A percentile compares a stretch with the other conserved stretches of the same genome.
Evolutionary conservation across 169 alveolate genomes (phyloP).

Genomic region (Cryptosporidium sp.): DNA sequence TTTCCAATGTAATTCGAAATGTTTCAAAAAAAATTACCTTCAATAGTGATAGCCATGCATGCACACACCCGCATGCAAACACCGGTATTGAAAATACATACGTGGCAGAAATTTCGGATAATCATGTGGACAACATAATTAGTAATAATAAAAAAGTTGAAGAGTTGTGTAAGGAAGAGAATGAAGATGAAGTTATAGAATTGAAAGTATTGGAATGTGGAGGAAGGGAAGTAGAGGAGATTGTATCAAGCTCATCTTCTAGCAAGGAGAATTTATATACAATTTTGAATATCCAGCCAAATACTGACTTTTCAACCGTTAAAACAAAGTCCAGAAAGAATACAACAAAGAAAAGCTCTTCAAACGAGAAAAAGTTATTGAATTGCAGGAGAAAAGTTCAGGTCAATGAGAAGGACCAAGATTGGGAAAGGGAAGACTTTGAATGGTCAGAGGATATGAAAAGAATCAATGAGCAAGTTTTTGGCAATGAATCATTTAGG

Average conservation of each 20-base stretch:
- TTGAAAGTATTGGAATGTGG: not conserved
- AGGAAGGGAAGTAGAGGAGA: not conserved
- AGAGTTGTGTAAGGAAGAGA: not conserved
- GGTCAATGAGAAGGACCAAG: constrained; percentile 26
- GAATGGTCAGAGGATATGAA: constrained; percentile 80
- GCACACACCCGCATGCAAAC: constrained; percentile 20
- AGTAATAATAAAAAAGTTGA: not conserved
- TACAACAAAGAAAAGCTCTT: not conserved
- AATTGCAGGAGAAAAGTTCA: not conserved
- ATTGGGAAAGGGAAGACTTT: constrained; percentile 77
- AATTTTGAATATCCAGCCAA: not conserved
- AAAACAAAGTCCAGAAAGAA: constrained; percentile 6
- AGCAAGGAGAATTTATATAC: constrained; percentile 31
- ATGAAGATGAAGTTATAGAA: not conserved
- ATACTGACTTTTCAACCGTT: not conserved
- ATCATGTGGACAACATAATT: not conserved
- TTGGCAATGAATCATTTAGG: constrained; percentile 85
- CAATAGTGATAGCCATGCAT: not conserved
- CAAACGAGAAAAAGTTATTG: not conserved
- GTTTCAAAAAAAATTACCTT: constrained; percentile 16
- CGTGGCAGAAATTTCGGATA: constrained; percentile 6
- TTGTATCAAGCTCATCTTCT: not conserved
- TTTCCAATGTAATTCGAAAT: constrained; percentile 6
- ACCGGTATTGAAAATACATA: constrained; percentile 17
- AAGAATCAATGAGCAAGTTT: constrained; percentile 79